phyloP scores from a whole-genome alignment of 2,329 filamentous ascomycete species.

The Ophiostoma triangulosporum region DNA sequence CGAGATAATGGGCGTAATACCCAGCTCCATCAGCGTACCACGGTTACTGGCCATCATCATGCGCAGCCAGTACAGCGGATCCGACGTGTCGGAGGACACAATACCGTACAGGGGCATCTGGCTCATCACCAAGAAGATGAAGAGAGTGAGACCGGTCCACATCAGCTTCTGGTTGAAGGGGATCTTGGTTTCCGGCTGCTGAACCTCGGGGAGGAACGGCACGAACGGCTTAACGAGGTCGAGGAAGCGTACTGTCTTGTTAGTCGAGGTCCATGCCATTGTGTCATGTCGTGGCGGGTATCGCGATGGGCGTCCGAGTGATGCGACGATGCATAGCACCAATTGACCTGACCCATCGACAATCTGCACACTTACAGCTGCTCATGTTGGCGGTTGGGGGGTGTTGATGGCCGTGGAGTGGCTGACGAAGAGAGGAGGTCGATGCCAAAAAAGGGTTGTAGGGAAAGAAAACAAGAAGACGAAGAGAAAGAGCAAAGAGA shows the following conservation, averaged over 20 bases:
- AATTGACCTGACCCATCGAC: not conserved
- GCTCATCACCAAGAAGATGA: constrained; percentile 99
- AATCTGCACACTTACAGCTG: constrained; percentile 21
- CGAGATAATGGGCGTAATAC: constrained; percentile 97
- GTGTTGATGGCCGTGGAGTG: constrained; percentile 5
- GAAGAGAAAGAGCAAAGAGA: constrained; percentile 2
- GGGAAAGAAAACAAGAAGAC: not conserved
- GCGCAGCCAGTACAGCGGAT: constrained; percentile 97
- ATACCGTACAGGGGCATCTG: constrained; percentile 99
- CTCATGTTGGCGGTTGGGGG: constrained; percentile 20
- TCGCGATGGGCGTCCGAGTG: not conserved
- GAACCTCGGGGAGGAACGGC: constrained; percentile 98
- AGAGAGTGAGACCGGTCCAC: constrained; percentile 86
- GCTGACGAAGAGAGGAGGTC: not conserved
- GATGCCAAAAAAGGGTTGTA: constrained; percentile 2
- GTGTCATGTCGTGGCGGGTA: not conserved
- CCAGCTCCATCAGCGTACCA: constrained; percentile 89
- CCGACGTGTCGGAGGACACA: constrained; percentile 95
- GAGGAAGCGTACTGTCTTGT: constrained; percentile 77
- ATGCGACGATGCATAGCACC: not conserved
- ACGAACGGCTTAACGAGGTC: constrained; percentile 99
- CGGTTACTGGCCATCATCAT: constrained; percentile 99
- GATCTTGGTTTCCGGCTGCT: constrained; percentile 94
- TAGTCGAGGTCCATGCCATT: not conserved
- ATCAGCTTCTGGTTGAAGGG: constrained; percentile 98